These are phyloP conservation scores for Podila epigama DNA, from an alignment of 192 early-diverging fungal genomes.

Conservation along the genomic window DNA sequence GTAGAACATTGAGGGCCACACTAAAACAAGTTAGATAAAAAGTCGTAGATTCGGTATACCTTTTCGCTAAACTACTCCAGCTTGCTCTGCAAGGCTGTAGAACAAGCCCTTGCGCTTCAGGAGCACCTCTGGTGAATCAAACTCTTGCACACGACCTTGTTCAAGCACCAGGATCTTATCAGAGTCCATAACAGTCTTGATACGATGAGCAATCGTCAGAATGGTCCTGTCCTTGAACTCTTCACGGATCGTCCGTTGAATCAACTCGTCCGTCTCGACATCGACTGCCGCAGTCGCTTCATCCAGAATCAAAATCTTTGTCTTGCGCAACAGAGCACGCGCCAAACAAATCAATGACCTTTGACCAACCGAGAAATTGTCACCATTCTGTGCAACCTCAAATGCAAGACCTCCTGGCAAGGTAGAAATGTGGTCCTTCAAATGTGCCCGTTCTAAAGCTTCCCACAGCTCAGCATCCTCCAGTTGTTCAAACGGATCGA, in stretches of 20 bases:
- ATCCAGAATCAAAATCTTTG: conserved; percentile 57
- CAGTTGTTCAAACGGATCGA: conserved; percentile 73
- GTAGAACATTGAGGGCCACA: too few relatives aligned
- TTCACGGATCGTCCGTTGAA: conserved; percentile 88
- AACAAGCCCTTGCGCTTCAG: conserved; percentile 30
- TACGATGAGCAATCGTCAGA: conserved; percentile 90
- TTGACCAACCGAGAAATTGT: conserved; percentile 64
- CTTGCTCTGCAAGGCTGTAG: conserved; percentile 54
- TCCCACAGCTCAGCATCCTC: conserved; percentile 67
- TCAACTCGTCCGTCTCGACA: conserved; percentile 82
- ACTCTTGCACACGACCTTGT: conserved; percentile 65
- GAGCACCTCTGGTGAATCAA: conserved; percentile 66
- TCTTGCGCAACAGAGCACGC: conserved; percentile 60
- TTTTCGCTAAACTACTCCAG: conserved; percentile 43
- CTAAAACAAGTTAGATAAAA: too few relatives aligned
- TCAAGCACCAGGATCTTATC: conserved; percentile 78
- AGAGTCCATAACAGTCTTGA: conserved; percentile 86
- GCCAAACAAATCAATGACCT: conserved; percentile 61
- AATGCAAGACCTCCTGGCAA: conserved; percentile 33
- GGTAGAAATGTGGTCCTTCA: conserved; percentile 49
- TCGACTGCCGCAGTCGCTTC: conserved; percentile 72
- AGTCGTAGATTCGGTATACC: too few relatives aligned
- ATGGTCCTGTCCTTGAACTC: conserved; percentile 81
- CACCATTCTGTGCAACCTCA: conserved; percentile 53
- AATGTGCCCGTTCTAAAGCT: conserved; percentile 59